Base-by-base conservation (phyloP, 768 basidiomycete species). In the Coprinellus aureogranulatus region DNA sequence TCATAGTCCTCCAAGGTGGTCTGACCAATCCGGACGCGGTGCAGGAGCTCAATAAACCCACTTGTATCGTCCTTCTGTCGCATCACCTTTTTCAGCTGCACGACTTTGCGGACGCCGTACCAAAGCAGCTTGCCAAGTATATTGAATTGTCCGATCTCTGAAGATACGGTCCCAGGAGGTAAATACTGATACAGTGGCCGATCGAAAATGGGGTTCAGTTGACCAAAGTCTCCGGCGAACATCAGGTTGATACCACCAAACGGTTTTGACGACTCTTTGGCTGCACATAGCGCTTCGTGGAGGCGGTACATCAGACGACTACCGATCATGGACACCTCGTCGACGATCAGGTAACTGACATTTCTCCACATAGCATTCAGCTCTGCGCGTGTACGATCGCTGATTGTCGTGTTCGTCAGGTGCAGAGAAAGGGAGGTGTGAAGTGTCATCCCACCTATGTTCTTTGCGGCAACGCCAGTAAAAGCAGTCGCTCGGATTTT, bases 221-320 rank as follows among this genome's bases (percentile, higher is more conserved):
- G 72, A 0, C 66, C 71, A 61, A 74, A 72, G 46, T 75, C 71
- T 1, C 72, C 72, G 2, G 71, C 70, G 46, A 75, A 65, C 4
- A 75, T 71, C 12, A 75, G 55, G 40, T 70, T 71, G 12, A 68
- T 54, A 0, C 73, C 70, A 10, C 70, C 72, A 60, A 72, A 73
- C 1, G 39, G 26, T 14, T 26, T 14, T 70, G 34, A 14, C 27
- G 53, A 34, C 3, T 56, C 59, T 34, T 60, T 60, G 1, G 62
- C 62, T 1, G 28, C 11, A 1, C 22, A 50, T 14, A 63, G n/a
- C 10, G 55, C 56, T 23, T 55, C 31, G 22, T 48, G 49, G 11
- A 62, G 54, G n/a, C 53, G 10, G 26, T 22, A 37, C 18, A 62
- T 22, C 12, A 56, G 25, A 6, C 18, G 18, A 49, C 45, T 22